Base-by-base conservation (phyloP, 2,329 filamentous ascomycete genomes). In the Metarhizium robertsii region DNA sequence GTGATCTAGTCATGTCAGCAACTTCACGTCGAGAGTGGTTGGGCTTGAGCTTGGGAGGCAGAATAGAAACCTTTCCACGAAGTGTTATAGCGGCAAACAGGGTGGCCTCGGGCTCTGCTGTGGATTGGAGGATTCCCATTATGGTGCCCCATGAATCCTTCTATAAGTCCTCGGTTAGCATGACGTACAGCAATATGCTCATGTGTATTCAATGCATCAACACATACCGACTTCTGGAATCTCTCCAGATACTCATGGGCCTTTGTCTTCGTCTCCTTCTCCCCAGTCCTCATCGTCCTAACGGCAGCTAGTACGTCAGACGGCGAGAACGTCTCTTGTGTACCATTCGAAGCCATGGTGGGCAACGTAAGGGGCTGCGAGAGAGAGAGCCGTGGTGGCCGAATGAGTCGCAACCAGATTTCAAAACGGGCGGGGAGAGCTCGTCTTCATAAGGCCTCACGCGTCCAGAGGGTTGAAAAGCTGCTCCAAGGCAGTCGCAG, bases 31-130 rank as follows among this genome's bases (percentile, higher is more conserved):
- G 30, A 18, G 30, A 18, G 38, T 10, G 8, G 2, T 14, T n/a
- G 18, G 18, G n/a, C 25, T 45, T 53, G 55, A 11, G 14, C 13
- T 14, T 14, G 11, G 20, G 50, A 40, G 50, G 36, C n/a, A 42
- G 47, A 36, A 6, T 20, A 48, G 20, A 18, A 62, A 97, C 94
- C 86, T 99, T 99, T 79, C 94, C 94, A 76, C 95, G 96, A 67
- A 99, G 77, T 53, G 94, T 99, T 50, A 92, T 97, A 57, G 94
- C 94, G 50, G 94, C 94, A 72, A 99, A 99, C 58, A 99, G 78
- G 70, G 94, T 94, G 30, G 90, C 89, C 70, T 96, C 91, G 52
- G 87, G 80, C 60, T 92, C 86, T 55, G 87, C 83, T 60, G 87
- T 80, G 52, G 90, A 88, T 70, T 95, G 90, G 59, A 99, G 77